phyloP scores from a whole-genome alignment of 2,329 filamentous ascomycete genomes.

The Cordyceps cicadae region DNA sequence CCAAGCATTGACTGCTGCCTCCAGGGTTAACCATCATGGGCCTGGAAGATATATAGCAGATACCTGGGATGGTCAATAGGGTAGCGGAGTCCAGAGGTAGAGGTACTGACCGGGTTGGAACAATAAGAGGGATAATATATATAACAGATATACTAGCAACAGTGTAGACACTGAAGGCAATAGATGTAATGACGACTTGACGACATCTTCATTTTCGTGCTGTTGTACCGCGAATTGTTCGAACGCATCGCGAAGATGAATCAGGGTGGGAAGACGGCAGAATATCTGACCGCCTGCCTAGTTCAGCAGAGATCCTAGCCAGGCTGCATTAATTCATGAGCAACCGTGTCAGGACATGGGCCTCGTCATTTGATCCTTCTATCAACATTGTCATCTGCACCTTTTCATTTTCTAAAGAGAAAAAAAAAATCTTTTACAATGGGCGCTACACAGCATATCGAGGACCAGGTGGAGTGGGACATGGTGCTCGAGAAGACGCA shows the following conservation, averaged over 20 bases:
- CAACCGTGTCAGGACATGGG: conserved; percentile 7
- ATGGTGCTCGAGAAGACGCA: conserved; percentile 10
- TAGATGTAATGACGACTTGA: no score
- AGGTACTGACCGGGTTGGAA: no score
- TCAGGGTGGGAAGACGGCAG: neutral
- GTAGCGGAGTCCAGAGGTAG: no score
- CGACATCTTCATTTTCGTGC: no score
- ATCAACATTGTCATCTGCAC: neutral
- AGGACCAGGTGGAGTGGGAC: conserved; percentile 10
- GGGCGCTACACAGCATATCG: neutral
- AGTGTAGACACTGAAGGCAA: no score
- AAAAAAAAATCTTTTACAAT: neutral
- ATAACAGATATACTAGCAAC: no score
- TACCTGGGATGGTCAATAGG: no score
- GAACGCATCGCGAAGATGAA: neutral
- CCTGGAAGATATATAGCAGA: no score
- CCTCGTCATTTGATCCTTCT: neutral
- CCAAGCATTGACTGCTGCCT: no score
- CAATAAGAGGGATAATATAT: no score
- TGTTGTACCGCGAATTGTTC: neutral
- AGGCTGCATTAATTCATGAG: conserved; percentile 5
- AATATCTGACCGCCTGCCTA: conserved; percentile 2
- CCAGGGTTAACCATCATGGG: no score
- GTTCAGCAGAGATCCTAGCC: neutral
- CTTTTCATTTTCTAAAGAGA: neutral